Percentiles rank a stretch among this genome's conserved stretches.
Evolutionary conservation across 768 basidiomycete species (phyloP).

Genomic region (Suillus subaureus): DNA sequence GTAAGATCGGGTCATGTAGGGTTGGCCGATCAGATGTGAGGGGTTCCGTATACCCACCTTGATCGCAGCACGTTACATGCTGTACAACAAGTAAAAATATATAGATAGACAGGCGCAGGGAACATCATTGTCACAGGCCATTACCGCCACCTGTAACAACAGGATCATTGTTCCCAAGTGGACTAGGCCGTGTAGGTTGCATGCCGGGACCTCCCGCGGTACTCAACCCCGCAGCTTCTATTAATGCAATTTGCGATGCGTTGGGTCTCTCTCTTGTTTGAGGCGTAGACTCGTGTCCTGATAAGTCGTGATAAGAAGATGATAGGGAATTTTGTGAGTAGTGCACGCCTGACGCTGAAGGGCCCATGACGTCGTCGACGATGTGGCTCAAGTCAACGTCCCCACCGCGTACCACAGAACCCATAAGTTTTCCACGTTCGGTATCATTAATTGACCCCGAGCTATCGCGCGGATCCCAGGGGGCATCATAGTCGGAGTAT

Average conservation of each 20-base stretch:
- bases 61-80: not conserved
- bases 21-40: not conserved
- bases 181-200: constrained; percentile 22
- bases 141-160: not conserved
- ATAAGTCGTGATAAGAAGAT: constrained; percentile 21
- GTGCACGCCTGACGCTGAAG: constrained; percentile 19
- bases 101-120: not conserved
- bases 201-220: not conserved
- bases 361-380: constrained; percentile 54
- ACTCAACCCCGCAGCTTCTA: constrained; percentile 27
- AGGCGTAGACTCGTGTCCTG: not conserved
- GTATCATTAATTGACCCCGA: not conserved
- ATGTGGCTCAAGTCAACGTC: constrained; percentile 39
- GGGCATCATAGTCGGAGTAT: constrained; percentile 24
- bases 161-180: constrained; percentile 16
- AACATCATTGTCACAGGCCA: not conserved
- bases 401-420: constrained; percentile 15
- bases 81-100: not conserved
- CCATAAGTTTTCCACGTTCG: constrained; percentile 27
- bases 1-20: not conserved
- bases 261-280: constrained; percentile 26
- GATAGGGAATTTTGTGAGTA: constrained; percentile 28
- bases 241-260: constrained; percentile 21
- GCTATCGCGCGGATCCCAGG: constrained; percentile 21
- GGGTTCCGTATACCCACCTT: not conserved